Conservation (phyloP, 139 green algal species). For the Volvox africanus region DNA sequence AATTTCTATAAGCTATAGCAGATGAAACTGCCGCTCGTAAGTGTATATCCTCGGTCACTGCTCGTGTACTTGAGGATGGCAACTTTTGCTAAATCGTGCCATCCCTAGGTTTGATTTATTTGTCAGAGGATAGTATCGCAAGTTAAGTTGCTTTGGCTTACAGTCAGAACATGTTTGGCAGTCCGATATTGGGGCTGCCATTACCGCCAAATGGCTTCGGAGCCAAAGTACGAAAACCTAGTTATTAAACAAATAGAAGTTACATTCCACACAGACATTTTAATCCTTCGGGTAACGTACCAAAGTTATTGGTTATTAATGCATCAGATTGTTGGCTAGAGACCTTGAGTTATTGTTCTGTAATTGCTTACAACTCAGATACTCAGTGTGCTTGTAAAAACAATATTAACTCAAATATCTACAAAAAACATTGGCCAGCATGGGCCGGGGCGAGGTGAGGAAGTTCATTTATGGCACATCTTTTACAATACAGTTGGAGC, state of each 20-base stretch:
- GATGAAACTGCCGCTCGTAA: too few relatives aligned
- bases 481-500: not conserved
- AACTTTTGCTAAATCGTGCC: constrained; percentile 9
- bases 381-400: not conserved
- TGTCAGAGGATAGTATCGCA: too few relatives aligned
- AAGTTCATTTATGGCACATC: not conserved
- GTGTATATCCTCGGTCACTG: not conserved
- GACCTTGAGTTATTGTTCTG: not conserved
- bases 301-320: too few relatives aligned
- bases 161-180: too few relatives aligned
- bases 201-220: not conserved
- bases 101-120: too few relatives aligned
- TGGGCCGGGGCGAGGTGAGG: constrained; percentile 32
- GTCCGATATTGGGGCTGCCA: not conserved
- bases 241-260: not conserved
- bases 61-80: constrained; percentile 67
- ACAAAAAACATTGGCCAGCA: not conserved
- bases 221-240: not conserved
- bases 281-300: too few relatives aligned
- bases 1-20: too few relatives aligned
- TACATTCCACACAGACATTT: too few relatives aligned
- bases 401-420: not conserved
- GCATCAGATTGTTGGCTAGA: too few relatives aligned
- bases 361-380: not conserved
- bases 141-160: too few relatives aligned